These are phyloP conservation scores for Stemphylium vesicarium DNA, from an alignment of 2,329 filamentous ascomycete genomes.

Conservation along the genomic window DNA sequence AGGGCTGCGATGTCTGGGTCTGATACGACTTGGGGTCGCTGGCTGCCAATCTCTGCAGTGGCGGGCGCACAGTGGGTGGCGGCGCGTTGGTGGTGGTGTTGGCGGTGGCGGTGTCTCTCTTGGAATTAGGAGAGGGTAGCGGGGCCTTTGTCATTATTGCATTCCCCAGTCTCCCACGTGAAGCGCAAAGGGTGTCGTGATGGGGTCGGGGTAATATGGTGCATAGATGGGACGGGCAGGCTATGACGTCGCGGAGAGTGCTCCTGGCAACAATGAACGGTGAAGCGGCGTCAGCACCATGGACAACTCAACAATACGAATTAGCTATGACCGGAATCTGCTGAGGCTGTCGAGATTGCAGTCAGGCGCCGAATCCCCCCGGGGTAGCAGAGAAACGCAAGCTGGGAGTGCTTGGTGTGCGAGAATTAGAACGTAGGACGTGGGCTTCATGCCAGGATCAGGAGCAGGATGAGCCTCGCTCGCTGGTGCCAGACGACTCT, in stretches of 20 bases:
- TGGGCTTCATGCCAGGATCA: constrained; percentile 8
- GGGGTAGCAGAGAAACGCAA: background rate
- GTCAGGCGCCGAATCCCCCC: constrained; percentile 3
- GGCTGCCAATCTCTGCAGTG: constrained; percentile 36
- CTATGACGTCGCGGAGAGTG: constrained; percentile 21
- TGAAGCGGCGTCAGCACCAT: constrained; percentile 5
- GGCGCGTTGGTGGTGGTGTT: background rate
- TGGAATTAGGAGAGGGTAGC: constrained; percentile 31
- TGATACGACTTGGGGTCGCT: constrained; percentile 21
- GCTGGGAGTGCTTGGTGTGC: constrained; percentile 11
- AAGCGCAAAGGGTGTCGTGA: constrained; percentile 20
- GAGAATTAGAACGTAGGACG: constrained; percentile 8
- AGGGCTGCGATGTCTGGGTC: constrained; percentile 5
- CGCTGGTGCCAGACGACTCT: constrained; percentile 4
- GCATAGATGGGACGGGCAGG: constrained; percentile 19
- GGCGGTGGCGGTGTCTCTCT: constrained; percentile 10
- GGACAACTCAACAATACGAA: constrained; percentile 4
- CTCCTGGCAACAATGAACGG: constrained; percentile 13
- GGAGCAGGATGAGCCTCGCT: constrained; percentile 9
- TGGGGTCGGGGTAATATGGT: constrained; percentile 7
- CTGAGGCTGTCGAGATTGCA: constrained; percentile 1
- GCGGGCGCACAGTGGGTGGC: constrained; percentile 28
- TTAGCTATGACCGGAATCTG: background rate
- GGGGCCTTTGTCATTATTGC: constrained; percentile 39
- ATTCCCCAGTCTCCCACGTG: constrained; percentile 30